phyloP scores from a whole-genome alignment of 768 basidiomycete genomes.

The Panaeolus papilionaceus region DNA sequence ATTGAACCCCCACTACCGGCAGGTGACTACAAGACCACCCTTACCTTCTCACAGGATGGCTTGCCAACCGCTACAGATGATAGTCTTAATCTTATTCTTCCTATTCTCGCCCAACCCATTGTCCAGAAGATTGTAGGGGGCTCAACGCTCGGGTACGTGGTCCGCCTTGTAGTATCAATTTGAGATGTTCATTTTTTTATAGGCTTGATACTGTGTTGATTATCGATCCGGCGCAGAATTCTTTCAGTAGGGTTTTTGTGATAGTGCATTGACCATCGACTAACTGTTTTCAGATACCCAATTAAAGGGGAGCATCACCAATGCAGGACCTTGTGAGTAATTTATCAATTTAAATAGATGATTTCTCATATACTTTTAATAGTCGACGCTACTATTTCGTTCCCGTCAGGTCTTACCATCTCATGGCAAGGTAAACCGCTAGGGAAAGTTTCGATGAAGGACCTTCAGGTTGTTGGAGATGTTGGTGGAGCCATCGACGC shows the following conservation, averaged over 20 bases:
- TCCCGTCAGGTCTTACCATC: conserved; percentile 65
- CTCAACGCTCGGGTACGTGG: conserved; percentile 52
- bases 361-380: conserved; percentile 11
- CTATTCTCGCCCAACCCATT: conserved; percentile 74
- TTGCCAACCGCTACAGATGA: conserved; percentile 68
- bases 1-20: conserved; percentile 9
- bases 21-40: conserved; percentile 69
- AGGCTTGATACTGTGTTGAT: conserved; percentile 70
- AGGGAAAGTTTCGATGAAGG: conserved; percentile 65
- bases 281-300: conserved; percentile 44
- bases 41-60: conserved; percentile 62
- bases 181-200: not conserved
- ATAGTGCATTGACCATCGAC: not conserved
- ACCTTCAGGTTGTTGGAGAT: conserved; percentile 64
- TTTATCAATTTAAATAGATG: conserved; percentile 13
- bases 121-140: conserved; percentile 73
- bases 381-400: conserved; percentile 75
- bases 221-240: conserved; percentile 56
- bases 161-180: not conserved
- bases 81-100: conserved; percentile 67
- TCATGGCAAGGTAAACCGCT: conserved; percentile 63
- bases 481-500: conserved; percentile 65
- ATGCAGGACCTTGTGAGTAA: conserved; percentile 74
- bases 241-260: conserved; percentile 53
- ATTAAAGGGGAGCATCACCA: conserved; percentile 67